These are phyloP conservation scores for Pyrenula aspistea DNA, from an alignment of 495 filamentous ascomycete genomes.

Conservation along the genomic window DNA sequence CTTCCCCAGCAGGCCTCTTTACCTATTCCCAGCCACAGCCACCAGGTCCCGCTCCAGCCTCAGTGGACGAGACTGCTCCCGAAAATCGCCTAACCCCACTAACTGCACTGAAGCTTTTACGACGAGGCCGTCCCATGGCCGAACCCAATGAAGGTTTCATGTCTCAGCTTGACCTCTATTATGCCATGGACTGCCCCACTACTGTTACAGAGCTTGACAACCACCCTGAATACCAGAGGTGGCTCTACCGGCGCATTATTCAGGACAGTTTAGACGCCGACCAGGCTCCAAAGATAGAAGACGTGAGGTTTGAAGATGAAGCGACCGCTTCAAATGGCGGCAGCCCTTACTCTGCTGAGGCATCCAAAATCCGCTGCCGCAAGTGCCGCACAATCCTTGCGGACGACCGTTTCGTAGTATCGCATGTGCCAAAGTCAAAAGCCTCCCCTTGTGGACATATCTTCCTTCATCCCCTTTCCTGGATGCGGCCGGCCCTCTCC, in stretches of 20 bases:
- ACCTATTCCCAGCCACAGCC: not conserved
- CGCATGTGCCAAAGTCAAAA: constrained; percentile 18
- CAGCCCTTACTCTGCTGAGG: constrained; percentile 9
- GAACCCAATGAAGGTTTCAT: constrained; percentile 87
- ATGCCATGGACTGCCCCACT: constrained; percentile 66
- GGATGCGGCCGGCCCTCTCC: constrained; percentile 74
- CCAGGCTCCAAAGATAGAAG: constrained; percentile 58
- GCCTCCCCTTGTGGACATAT: constrained; percentile 56
- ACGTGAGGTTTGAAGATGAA: constrained; percentile 80
- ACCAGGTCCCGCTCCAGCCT: not conserved
- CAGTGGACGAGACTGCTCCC: not conserved
- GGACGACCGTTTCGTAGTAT: constrained; percentile 25
- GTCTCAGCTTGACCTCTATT: constrained; percentile 75
- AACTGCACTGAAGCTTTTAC: constrained; percentile 50
- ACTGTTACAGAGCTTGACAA: constrained; percentile 38
- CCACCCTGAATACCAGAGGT: constrained; percentile 70
- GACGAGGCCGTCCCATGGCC: constrained; percentile 53
- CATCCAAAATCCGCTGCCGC: constrained; percentile 45
- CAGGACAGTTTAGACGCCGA: constrained; percentile 58
- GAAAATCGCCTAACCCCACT: constrained; percentile 34
- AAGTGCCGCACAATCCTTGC: constrained; percentile 47
- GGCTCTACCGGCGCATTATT: constrained; percentile 73
- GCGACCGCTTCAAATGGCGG: constrained; percentile 17
- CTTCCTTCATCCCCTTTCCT: constrained; percentile 81
- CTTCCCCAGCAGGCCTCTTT: not conserved